Percentiles rank a stretch among this genome's conserved stretches.
Evolutionary conservation across 2,329 filamentous ascomycete genomes (phyloP).

Genomic region (Trichoderma afroharzianum): DNA sequence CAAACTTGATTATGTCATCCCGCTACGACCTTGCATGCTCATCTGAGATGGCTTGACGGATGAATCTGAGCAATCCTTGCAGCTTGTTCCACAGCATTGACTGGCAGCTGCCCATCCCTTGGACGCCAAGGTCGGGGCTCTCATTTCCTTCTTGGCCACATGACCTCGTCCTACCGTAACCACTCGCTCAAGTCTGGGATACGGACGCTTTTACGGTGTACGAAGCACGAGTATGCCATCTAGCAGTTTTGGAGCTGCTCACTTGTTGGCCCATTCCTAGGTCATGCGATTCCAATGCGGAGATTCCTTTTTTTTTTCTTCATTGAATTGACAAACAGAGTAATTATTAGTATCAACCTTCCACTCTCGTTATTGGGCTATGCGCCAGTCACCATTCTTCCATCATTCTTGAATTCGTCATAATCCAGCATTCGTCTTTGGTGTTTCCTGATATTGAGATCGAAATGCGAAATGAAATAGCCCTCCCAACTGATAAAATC

Average conservation of each 20-base stretch:
- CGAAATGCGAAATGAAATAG: neutral
- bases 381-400: conserved; percentile 12
- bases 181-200: neutral
- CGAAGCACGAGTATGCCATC: neutral
- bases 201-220: neutral
- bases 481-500: neutral
- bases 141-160: conserved; percentile 12
- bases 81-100: conserved; percentile 5
- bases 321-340: neutral
- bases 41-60: conserved; percentile 7
- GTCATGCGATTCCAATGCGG: neutral
- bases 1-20: conserved; percentile 1
- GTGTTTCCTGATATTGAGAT: conserved; percentile 1
- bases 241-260: neutral
- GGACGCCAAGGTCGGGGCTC: neutral
- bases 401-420: conserved; percentile 11
- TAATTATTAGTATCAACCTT: conserved; percentile 12
- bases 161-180: neutral
- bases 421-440: neutral
- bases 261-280: neutral
- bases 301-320: neutral
- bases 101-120: conserved; percentile 4
- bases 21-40: neutral
- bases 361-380: neutral
- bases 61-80: conserved; percentile 7